phyloP scores from a whole-genome alignment of 2,329 filamentous ascomycete genomes.

The Sarocladiaceae sp. region DNA sequence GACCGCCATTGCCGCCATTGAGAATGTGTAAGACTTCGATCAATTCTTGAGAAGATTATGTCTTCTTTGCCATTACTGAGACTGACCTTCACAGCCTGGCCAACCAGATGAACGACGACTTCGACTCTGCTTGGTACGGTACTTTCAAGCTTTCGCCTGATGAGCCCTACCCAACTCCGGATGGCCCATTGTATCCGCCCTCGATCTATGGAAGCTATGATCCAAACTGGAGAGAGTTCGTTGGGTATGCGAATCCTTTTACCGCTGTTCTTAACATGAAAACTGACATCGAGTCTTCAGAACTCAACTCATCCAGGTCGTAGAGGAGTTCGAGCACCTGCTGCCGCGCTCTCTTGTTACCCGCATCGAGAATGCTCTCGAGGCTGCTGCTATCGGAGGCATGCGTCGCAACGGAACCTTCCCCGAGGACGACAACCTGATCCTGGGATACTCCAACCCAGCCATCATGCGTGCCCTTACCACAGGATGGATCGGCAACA shows the following conservation, averaged over 20 bases:
- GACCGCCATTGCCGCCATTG: conserved; percentile 28
- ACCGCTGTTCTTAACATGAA: background rate
- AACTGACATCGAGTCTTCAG: conserved; percentile 6
- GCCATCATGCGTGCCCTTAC: conserved; percentile 31
- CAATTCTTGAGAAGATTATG: too few species aligned
- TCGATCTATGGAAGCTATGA: conserved; percentile 13
- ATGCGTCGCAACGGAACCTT: conserved; percentile 34
- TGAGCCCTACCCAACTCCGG: conserved; percentile 28
- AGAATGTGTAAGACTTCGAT: conserved; percentile 25
- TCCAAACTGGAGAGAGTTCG: conserved; percentile 31
- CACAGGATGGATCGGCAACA: conserved; percentile 34
- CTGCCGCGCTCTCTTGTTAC: conserved; percentile 23
- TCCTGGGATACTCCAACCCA: conserved; percentile 34
- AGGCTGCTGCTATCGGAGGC: conserved; percentile 28
- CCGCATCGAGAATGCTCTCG: conserved; percentile 29
- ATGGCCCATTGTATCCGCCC: conserved; percentile 23
- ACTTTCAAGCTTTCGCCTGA: conserved; percentile 34
- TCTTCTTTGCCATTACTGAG: background rate
- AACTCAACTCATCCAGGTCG: conserved; percentile 27
- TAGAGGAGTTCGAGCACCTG: conserved; percentile 27
- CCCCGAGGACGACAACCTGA: conserved; percentile 40
- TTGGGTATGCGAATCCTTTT: conserved; percentile 19
- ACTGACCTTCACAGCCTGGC: conserved; percentile 22
- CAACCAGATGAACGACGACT: conserved; percentile 29
- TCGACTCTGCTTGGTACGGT: conserved; percentile 34